Percentiles rank a stretch among this genome's conserved stretches.
These are phyloP conservation scores for Pseudogymnoascus sp. DNA, from an alignment of 2,329 filamentous ascomycete genomes.

Conservation along the genomic window DNA sequence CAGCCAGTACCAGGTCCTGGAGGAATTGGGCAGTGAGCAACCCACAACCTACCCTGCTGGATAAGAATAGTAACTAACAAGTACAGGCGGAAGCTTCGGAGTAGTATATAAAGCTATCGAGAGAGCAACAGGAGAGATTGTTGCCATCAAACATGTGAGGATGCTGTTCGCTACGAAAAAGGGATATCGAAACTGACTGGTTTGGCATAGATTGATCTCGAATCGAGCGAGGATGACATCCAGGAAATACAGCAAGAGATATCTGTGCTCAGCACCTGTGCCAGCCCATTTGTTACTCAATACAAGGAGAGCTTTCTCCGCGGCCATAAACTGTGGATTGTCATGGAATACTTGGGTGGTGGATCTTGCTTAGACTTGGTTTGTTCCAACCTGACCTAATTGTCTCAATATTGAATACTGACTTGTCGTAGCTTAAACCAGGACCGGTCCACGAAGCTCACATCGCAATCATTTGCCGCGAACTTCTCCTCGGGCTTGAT, in stretches of 20 bases:
- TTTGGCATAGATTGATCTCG: slow-evolving; percentile 82
- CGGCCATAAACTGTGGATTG: slow-evolving; percentile 96
- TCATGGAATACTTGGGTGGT: slow-evolving; percentile 96
- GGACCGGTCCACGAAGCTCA: slow-evolving; percentile 82
- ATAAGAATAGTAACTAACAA: not conserved
- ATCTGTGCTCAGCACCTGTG: slow-evolving; percentile 87
- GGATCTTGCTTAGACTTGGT: slow-evolving; percentile 93
- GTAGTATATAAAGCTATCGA: slow-evolving; percentile 97
- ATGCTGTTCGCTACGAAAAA: slow-evolving; percentile 15
- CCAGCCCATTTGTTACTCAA: slow-evolving; percentile 87
- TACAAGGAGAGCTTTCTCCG: slow-evolving; percentile 96
- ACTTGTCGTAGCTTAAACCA: slow-evolving; percentile 65
- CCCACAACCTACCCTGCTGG: not conserved
- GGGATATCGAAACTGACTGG: slow-evolving; percentile 14
- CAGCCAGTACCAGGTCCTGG: slow-evolving; percentile 85
- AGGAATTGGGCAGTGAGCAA: slow-evolving; percentile 85
- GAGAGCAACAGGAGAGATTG: slow-evolving; percentile 79
- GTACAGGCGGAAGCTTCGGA: slow-evolving; percentile 85
- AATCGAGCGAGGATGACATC: slow-evolving; percentile 97
- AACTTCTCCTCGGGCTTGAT: slow-evolving; percentile 81
- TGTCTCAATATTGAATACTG: slow-evolving; percentile 12
- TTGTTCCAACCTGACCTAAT: slow-evolving; percentile 22
- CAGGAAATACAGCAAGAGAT: slow-evolving; percentile 98
- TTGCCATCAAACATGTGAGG: slow-evolving; percentile 91
- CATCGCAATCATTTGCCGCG: slow-evolving; percentile 89